A percentile compares a stretch with the other conserved stretches of the same genome.
These are phyloP conservation scores for Stagonosporopsis rhizophila DNA, from an alignment of 2,329 filamentous ascomycete genomes.

Conservation along the genomic window DNA sequence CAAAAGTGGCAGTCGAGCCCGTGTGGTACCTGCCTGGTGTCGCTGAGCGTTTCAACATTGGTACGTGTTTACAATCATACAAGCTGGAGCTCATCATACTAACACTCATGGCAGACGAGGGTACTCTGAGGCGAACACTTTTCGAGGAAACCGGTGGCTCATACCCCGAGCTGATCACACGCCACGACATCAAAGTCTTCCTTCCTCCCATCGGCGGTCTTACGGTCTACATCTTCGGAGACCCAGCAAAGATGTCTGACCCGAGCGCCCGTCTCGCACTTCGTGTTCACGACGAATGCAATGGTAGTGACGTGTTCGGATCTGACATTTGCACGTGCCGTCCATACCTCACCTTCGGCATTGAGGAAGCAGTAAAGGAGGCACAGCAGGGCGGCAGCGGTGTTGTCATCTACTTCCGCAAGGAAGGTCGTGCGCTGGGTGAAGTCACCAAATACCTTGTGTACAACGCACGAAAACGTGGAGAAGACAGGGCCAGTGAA, in stretches of 20 bases:
- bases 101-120: conserved; percentile 69
- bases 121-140: conserved; percentile 79
- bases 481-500: conserved; percentile 79
- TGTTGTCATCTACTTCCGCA: conserved; percentile 98
- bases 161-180: conserved; percentile 95
- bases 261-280: conserved; percentile 80
- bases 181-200: conserved; percentile 93
- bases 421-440: conserved; percentile 91
- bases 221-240: conserved; percentile 96
- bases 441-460: conserved; percentile 92
- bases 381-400: conserved; percentile 92
- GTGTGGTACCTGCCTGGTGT: conserved; percentile 69
- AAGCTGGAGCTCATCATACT: conserved; percentile 24
- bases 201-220: conserved; percentile 93
- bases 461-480: conserved; percentile 79
- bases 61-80: conserved; percentile 52
- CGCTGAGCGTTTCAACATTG: conserved; percentile 90
- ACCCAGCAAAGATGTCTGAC: conserved; percentile 92
- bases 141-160: conserved; percentile 97
- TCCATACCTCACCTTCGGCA: conserved; percentile 94
- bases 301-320: conserved; percentile 96
- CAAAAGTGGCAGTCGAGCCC: conserved; percentile 96
- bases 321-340: conserved; percentile 98
- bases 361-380: conserved; percentile 96
- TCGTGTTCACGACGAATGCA: conserved; percentile 88